Base-by-base conservation (phyloP, 768 basidiomycete species). In the Suillus tomentosus region DNA sequence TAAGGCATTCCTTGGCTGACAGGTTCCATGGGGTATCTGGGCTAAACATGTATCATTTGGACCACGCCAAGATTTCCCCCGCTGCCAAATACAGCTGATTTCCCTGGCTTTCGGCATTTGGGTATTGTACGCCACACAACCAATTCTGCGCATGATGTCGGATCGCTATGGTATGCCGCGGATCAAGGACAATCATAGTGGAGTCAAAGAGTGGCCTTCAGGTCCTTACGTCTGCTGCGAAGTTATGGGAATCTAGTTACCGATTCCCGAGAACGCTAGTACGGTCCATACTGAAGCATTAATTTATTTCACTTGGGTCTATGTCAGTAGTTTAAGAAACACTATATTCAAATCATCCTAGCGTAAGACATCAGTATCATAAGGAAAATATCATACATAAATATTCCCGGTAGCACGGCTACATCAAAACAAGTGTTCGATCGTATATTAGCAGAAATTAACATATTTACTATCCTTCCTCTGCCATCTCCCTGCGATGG, bases 41-140 rank as follows among this genome's bases (percentile, higher is more conserved):
- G 84, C 77, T 17, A 85, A 85, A 65, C 81, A 84, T 59, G 64
- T 84, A 77, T 65, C 84, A 85, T 68, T 75, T 86, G 36, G 83
- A 84, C 65, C 66, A 57, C 55, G 84, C 80, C 39, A 77, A 80
- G 82, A 17, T 78, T 22, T 69, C 76, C 34, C 79, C 83, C 17
- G 76, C 71, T 0, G 75, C 75, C n/a, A 83, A 82, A 66, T 86
- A 85, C 66, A 62, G 64, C 31, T 4, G 36, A 53, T 22, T 73
- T 76, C 65, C 54, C 75, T 34, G 61, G 77, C 31, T 75, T 79
- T 3, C 84, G 84, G 64, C 71, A 72, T 14, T 77, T 75, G 1
- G 84, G 74, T 3, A 80, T 85, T 27, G 36, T 11, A 36, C 34
- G 1, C 14, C 82, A 77, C 61, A 84, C 79, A 17, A 79, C 78